A percentile compares a stretch with the other conserved stretches of the same genome.
These are phyloP conservation scores for Kitagawia praeruptora DNA, from an alignment of 129 eudicot species.

Conservation along the genomic window DNA sequence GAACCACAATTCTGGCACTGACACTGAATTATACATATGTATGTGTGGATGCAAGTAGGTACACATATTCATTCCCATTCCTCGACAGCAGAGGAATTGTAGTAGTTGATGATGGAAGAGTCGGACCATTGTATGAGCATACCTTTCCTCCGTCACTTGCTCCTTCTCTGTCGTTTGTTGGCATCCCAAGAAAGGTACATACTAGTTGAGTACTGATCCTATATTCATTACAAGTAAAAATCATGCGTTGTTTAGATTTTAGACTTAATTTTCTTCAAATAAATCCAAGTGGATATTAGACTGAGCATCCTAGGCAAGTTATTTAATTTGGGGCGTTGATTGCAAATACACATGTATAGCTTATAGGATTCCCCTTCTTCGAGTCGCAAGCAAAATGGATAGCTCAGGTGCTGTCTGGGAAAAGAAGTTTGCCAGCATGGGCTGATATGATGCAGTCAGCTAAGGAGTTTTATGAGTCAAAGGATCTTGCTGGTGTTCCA, in stretches of 20 bases:
- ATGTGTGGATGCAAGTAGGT: constrained; percentile 34
- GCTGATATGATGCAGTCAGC: constrained; percentile 76
- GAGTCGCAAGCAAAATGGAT: constrained; percentile 96
- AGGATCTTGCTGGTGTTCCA: constrained; percentile 68
- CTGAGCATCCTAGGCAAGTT: not conserved
- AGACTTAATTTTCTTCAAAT: no score
- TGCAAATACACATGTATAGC: constrained; percentile 17
- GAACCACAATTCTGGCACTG: no score
- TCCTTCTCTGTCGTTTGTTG: constrained; percentile 84
- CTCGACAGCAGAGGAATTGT: constrained; percentile 95
- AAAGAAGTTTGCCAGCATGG: constrained; percentile 59
- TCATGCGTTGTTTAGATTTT: not conserved
- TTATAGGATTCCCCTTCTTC: constrained; percentile 91
- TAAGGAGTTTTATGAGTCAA: constrained; percentile 57
- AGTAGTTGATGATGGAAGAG: constrained; percentile 70
- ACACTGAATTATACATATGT: not conserved
- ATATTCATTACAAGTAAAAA: no score
- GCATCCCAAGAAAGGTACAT: constrained; percentile 80
- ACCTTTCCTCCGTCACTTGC: constrained; percentile 90
- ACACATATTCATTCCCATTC: constrained; percentile 85
- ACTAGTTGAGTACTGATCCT: not conserved
- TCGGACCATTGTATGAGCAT: constrained; percentile 88
- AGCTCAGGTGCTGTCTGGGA: constrained; percentile 67
- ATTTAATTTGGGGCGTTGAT: not conserved
- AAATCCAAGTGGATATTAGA: no score